phyloP scores from a whole-genome alignment of 1,284 basidiomycete species.

The Sanguinoderma infundibulare region DNA sequence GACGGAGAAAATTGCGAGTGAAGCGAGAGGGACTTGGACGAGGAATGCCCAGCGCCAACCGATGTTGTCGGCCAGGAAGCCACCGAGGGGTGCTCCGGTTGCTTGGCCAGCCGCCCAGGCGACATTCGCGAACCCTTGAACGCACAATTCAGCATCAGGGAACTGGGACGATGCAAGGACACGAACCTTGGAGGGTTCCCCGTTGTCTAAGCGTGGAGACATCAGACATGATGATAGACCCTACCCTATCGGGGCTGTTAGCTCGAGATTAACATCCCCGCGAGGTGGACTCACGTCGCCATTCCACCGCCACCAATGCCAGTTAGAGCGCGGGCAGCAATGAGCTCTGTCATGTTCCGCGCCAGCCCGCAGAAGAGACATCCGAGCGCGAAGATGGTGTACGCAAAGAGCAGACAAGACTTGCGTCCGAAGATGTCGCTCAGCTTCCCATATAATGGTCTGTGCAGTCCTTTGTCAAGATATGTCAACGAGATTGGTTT shows the following conservation, averaged over 20 bases:
- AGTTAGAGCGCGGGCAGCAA: constrained; percentile 58
- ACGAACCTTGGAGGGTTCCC: constrained; percentile 66
- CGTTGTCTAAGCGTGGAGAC: constrained; percentile 60
- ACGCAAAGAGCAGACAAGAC: constrained; percentile 58
- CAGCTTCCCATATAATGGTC: constrained; percentile 66
- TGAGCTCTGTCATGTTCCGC: constrained; percentile 57
- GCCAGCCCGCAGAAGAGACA: constrained; percentile 58
- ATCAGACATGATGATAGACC: constrained; percentile 66
- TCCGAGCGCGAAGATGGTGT: constrained; percentile 57
- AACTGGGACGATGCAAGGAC: neutral
- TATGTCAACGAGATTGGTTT: neutral
- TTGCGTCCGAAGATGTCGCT: constrained; percentile 72
- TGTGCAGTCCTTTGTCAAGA: constrained; percentile 25
- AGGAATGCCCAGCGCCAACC: constrained; percentile 54
- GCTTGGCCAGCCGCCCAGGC: constrained; percentile 59
- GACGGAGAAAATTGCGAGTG: constrained; percentile 58
- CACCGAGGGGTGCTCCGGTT: constrained; percentile 61
- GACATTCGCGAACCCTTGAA: constrained; percentile 58
- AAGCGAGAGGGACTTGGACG: constrained; percentile 57
- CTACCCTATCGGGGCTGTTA: constrained; percentile 43
- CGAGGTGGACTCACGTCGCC: constrained; percentile 52
- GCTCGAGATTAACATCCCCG: neutral
- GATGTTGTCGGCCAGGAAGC: constrained; percentile 44
- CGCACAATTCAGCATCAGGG: too few species aligned
- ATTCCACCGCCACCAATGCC: constrained; percentile 71